Evolutionary conservation across 805 yeast genomes (phyloP).

Genomic region (Saccharomycopsis malanga): DNA sequence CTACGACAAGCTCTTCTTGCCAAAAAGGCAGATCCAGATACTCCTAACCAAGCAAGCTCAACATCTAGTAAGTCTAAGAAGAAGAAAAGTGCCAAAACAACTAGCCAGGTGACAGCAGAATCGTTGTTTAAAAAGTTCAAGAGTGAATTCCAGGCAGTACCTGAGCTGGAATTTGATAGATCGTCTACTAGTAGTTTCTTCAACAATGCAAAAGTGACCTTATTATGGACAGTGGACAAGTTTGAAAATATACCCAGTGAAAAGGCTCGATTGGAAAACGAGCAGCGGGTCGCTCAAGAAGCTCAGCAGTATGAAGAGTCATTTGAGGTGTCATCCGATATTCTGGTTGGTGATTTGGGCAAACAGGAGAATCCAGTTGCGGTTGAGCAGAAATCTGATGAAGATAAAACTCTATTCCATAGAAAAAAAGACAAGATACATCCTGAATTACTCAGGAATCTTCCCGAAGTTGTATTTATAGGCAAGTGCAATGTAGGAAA

Average conservation of each 20-base stretch:
- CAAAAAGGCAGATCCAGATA: no score
- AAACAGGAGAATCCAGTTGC: neutral
- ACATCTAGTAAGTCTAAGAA: no score
- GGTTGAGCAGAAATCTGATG: neutral
- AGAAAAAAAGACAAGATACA: slow-evolving; percentile 17
- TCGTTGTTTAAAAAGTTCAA: slow-evolving; percentile 7
- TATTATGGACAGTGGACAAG: slow-evolving; percentile 55
- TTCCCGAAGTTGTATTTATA: slow-evolving; percentile 70
- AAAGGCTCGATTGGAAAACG: slow-evolving; percentile 26
- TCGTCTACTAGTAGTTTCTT: slow-evolving; percentile 34
- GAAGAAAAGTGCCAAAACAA: no score
- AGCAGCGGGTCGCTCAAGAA: neutral
- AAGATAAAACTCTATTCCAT: slow-evolving; percentile 3
- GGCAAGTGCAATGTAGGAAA: slow-evolving; percentile 89
- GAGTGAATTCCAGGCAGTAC: slow-evolving; percentile 8
- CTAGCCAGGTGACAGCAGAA: neutral
- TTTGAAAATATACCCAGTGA: slow-evolving; percentile 56
- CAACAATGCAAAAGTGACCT: slow-evolving; percentile 36
- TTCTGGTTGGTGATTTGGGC: neutral
- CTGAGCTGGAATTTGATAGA: slow-evolving; percentile 19
- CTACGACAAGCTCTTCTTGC: neutral
- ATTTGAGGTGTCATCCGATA: neutral
- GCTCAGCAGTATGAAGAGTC: neutral
- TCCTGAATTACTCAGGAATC: slow-evolving; percentile 14
- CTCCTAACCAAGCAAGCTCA: no score